Base-by-base conservation (phyloP, 441 rosid species). In the Populus hybrid region DNA sequence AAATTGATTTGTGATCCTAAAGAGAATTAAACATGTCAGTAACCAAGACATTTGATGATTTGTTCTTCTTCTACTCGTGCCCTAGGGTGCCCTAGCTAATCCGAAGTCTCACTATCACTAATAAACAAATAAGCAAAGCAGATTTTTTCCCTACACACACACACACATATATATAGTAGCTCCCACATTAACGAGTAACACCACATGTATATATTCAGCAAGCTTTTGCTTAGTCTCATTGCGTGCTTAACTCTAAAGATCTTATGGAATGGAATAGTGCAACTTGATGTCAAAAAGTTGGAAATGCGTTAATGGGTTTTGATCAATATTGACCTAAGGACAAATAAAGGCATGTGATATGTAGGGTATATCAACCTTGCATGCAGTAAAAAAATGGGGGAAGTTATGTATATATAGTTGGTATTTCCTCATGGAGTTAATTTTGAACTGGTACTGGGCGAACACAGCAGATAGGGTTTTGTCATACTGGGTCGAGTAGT, bases 401-500 rank as follows among this genome's bases (percentile, higher is more conserved):
- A 73, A 34, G 23, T 34, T 38, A 5, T 5, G 12, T 73, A 14
- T 36, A 67, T 73, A 14, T 40, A 65, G 7, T 57, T 72, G 67
- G n/a, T 69, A 32, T 72, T 38, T 35, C 8, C 26, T 3, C 28
- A 7, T 32, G 67, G 21, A 30, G 6, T 9, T 30, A 35, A 18
- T 7, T 70, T 34, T 32, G 46, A 68, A 18, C 65, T 34, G 9
- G 63, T 30, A 0, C 4, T 79, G 71, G 23, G 63, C 26, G 28
- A 30, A 26, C 1, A n/a, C 5, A 50, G 70, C 74, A 67, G 82
- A 85, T 80, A 76, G 82, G 85, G 78, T 79, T 80, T 79, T 84
- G 87, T 81, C 83, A 77, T 67, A 69, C 46, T 69, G 76, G 81
- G 66, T 59, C 74, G 87, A 83, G 82, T 82, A 69, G 87, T 86